Percentiles rank a stretch among this genome's conserved stretches.
These are phyloP conservation scores for Lathyrus oleraceus DNA, from an alignment of 306 rosid species.

Conservation along the genomic window DNA sequence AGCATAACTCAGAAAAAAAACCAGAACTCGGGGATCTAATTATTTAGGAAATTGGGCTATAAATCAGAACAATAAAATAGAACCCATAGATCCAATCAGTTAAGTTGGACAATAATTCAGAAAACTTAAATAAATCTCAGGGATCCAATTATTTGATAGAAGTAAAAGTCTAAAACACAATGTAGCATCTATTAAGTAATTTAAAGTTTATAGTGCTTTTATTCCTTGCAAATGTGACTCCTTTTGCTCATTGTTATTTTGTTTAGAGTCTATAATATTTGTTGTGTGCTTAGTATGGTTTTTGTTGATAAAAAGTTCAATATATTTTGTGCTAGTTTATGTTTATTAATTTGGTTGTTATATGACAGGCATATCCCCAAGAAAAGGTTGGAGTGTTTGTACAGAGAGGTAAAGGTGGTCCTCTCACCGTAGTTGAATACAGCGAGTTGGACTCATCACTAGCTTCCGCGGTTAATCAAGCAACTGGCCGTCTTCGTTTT, in stretches of 20 bases:
- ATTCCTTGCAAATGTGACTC: slow-evolving; percentile 8
- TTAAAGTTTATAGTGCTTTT: background rate
- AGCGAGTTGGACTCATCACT: slow-evolving; percentile 78
- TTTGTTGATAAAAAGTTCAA: background rate
- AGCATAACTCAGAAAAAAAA: background rate
- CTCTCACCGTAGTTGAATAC: slow-evolving; percentile 93
- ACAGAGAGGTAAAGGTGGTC: slow-evolving; percentile 95
- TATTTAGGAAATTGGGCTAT: background rate
- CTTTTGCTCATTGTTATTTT: background rate
- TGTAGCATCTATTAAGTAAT: slow-evolving; percentile 11
- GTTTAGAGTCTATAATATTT: background rate
- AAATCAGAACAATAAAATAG: background rate
- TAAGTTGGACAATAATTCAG: background rate
- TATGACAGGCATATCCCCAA: slow-evolving; percentile 91
- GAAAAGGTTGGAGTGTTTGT: slow-evolving; percentile 99
- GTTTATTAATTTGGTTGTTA: slow-evolving; percentile 29
- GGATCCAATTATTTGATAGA: slow-evolving; percentile 10
- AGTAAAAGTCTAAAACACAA: slow-evolving; percentile 9
- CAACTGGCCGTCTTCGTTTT: slow-evolving; percentile 92
- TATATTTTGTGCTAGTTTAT: slow-evolving; percentile 20
- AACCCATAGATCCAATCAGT: background rate
- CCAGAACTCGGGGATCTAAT: slow-evolving; percentile 1
- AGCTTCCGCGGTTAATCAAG: slow-evolving; percentile 88
- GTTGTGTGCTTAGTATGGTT: background rate
- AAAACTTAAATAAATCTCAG: background rate